Evolutionary conservation across 805 yeast species (phyloP).

Genomic region (Wickerhamiella vanderwaltii): DNA sequence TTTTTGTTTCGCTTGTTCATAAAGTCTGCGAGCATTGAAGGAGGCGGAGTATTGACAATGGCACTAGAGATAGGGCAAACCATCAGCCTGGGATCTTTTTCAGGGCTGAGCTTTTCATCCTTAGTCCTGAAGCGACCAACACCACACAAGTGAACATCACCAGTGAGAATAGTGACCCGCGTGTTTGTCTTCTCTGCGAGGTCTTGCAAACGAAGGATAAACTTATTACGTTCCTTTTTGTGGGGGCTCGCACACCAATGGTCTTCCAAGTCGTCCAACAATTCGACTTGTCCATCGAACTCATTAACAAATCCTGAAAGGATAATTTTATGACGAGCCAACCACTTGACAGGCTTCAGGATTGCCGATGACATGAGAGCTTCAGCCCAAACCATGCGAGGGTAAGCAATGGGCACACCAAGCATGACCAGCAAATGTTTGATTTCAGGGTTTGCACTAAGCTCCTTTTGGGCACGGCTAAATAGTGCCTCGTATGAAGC

Average conservation of each 20-base stretch:
- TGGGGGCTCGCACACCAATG: conserved; percentile 93
- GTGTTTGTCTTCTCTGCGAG: conserved; percentile 54
- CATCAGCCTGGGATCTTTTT: conserved; percentile 61
- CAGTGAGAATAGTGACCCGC: conserved; percentile 74
- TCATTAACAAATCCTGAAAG: conserved; percentile 72
- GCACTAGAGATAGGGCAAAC: conserved; percentile 84
- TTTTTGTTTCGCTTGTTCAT: conserved; percentile 53
- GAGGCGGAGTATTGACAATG: conserved; percentile 86
- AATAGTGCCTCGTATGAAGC: conserved; percentile 53
- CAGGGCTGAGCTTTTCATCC: conserved; percentile 42
- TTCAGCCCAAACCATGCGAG: conserved; percentile 87
- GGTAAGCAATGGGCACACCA: conserved; percentile 93
- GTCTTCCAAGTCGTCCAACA: conserved; percentile 85
- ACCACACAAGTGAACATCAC: conserved; percentile 88
- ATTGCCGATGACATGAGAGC: conserved; percentile 43
- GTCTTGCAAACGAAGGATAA: conserved; percentile 48
- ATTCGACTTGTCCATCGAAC: conserved; percentile 84
- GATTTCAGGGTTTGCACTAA: conserved; percentile 39
- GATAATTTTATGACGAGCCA: conserved; percentile 35
- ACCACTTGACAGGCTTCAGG: conserved; percentile 49
- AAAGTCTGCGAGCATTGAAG: conserved; percentile 67
- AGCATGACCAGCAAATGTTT: conserved; percentile 72
- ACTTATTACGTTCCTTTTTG: conserved; percentile 67
- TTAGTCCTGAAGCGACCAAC: conserved; percentile 59
- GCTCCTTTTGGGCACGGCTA: conserved; percentile 44